These are phyloP conservation scores for Pythium phragmitis DNA, from an alignment of 352 stramenopile species.

Conservation along the genomic window DNA sequence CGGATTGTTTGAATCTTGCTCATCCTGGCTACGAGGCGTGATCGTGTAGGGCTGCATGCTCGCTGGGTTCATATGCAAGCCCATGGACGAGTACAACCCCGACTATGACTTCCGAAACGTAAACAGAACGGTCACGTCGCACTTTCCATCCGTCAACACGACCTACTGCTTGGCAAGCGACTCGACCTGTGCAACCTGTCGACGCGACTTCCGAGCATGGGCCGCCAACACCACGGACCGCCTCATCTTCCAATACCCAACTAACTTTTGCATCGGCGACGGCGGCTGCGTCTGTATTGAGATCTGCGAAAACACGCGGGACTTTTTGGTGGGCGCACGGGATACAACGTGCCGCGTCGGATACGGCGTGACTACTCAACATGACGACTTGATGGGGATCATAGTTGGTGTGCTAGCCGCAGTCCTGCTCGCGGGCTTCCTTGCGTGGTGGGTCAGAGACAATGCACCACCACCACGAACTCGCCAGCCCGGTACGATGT, in stretches of 20 bases:
- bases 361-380: not conserved
- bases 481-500: not conserved
- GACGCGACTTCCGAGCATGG: not conserved
- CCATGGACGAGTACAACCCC: not conserved
- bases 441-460: not conserved
- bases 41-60: slow-evolving; percentile 11
- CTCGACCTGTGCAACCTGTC: not conserved
- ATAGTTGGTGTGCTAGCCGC: not conserved
- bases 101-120: not conserved
- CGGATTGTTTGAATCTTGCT: too few species aligned
- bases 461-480: not conserved
- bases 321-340: not conserved
- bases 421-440: not conserved
- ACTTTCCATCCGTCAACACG: slow-evolving; percentile 19
- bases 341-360: not conserved
- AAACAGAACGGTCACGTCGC: not conserved
- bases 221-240: not conserved
- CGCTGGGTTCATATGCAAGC: not conserved
- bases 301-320: not conserved
- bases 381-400: too few species aligned
- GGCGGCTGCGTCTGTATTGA: slow-evolving; percentile 14
- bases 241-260: not conserved
- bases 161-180: slow-evolving; percentile 12
- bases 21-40: too few species aligned
- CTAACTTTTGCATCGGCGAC: slow-evolving; percentile 5